Base-by-base conservation (phyloP, 225 moss, liverwort and hornwort species). In the Asterella californica region DNA sequence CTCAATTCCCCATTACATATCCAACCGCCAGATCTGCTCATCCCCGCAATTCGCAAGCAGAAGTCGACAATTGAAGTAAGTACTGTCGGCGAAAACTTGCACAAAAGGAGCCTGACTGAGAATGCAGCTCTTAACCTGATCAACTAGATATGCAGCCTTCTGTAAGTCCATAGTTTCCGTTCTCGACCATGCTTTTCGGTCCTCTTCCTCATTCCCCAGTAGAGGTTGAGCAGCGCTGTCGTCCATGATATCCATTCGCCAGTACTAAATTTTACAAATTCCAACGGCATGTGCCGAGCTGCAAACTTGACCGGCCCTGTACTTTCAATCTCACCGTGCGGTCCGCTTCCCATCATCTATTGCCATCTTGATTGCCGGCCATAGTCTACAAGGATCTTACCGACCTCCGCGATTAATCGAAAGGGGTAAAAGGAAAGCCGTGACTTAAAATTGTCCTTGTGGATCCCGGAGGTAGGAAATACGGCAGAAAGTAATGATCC, bases 111-210 rank as follows among this genome's bases (percentile, higher is more conserved):
- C 9, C 27, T 49, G 72, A n/a, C 24, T 48, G 47, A 17, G n/a
- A 45, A n/a, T 0, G 50, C 34, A 76, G 76, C 32, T 77, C 15
- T n/a, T 22, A 54, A 83, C 83, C 81, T 84, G 84, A 74, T 84
- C 84, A 53, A 84, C 74, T 46, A 84, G 52, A 29, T 66, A 84
- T 33, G 84, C 84, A 42, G 84, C 84, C 72, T 78, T 84, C 50
- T 62, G 74, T 36, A 81, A 53, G 21, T 33, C 29, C 25, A n/a
- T 36, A 18, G 57, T 50, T 18, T 38, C 57, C 10, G 76, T 49
- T 57, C 61, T 57, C 32, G 15, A 5, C 21, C 52, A 3, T 24
- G 36, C 30, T 0, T 18, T 11, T 38, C 6, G 1, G 38, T 60
- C 74, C 1, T 42, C 6, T 21, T 71, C 68, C 0, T 60, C 34